A percentile compares a stretch with the other conserved stretches of the same genome.
Conservation (phyloP, 140 eudicot genomes). For the Bidens hawaiensis region DNA sequence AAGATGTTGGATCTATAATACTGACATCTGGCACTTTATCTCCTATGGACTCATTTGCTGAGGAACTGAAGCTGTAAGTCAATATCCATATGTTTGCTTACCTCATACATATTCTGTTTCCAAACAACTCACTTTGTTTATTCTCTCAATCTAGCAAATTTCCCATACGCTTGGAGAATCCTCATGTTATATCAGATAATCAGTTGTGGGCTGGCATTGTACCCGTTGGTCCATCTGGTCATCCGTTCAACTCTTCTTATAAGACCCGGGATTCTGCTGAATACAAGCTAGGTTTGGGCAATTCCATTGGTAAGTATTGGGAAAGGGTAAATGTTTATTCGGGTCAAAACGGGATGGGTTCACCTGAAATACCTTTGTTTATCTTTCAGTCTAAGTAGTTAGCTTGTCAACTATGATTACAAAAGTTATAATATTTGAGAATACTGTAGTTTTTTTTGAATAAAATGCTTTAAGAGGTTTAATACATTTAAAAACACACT, state of each 20-base stretch:
- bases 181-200: conserved; percentile 87
- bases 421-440: background rate
- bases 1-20: conserved; percentile 82
- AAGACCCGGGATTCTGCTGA: conserved; percentile 79
- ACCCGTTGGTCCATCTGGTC: conserved; percentile 91
- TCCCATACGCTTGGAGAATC: conserved; percentile 90
- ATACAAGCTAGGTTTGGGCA: conserved; percentile 83
- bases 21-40: conserved; percentile 97
- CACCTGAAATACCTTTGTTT: too few relatives aligned
- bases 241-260: conserved; percentile 88
- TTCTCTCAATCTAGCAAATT: conserved; percentile 47
- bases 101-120: background rate
- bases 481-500: background rate
- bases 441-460: background rate
- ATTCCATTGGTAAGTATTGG: conserved; percentile 74
- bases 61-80: conserved; percentile 86
- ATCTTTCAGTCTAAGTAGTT: too few relatives aligned
- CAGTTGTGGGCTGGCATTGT: conserved; percentile 97
- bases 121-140: conserved; percentile 5
- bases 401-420: background rate
- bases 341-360: background rate
- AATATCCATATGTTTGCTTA: conserved; percentile 16
- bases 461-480: background rate
- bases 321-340: background rate
- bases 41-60: conserved; percentile 99